Evolutionary conservation across 2,329 filamentous ascomycete genomes (phyloP).

Genomic region (Stachybotrys echinatus): DNA sequence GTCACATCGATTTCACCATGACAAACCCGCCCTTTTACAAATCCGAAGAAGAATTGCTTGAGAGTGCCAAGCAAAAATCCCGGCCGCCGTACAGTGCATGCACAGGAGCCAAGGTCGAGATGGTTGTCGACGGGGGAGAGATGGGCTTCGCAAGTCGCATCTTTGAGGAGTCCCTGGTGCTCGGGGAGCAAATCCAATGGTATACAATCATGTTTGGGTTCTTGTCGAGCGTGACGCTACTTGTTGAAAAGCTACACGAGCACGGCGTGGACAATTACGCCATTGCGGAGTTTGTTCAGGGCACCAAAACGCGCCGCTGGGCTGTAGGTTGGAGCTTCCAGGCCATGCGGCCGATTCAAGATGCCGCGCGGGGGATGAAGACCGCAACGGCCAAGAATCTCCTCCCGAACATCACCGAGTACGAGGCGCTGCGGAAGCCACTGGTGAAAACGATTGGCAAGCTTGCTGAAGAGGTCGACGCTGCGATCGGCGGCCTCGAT

Average conservation of each 20-base stretch:
- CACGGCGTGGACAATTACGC: slow-evolving; percentile 70
- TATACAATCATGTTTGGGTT: slow-evolving; percentile 92
- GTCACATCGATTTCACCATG: slow-evolving; percentile 73
- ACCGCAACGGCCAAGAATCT: slow-evolving; percentile 33
- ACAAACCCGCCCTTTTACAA: slow-evolving; percentile 93
- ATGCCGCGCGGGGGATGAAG: slow-evolving; percentile 38
- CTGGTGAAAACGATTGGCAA: slow-evolving; percentile 31
- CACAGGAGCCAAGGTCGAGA: slow-evolving; percentile 76
- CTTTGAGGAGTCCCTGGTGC: slow-evolving; percentile 59
- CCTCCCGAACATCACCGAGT: slow-evolving; percentile 37
- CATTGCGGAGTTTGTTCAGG: slow-evolving; percentile 73
- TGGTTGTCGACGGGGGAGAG: slow-evolving; percentile 79
- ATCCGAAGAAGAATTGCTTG: slow-evolving; percentile 63
- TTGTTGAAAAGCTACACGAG: slow-evolving; percentile 55
- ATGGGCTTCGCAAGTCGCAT: slow-evolving; percentile 68
- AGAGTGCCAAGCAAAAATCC: slow-evolving; percentile 60
- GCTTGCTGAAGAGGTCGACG: slow-evolving; percentile 29
- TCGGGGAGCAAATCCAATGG: slow-evolving; percentile 67
- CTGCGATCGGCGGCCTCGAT: slow-evolving; percentile 49
- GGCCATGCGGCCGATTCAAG: slow-evolving; percentile 54
- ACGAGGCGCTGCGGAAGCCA: slow-evolving; percentile 39
- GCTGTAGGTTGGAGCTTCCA: slow-evolving; percentile 83
- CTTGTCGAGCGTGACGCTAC: slow-evolving; percentile 57
- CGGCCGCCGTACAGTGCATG: slow-evolving; percentile 65
- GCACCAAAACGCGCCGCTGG: slow-evolving; percentile 77